Evolutionary conservation across 2,329 filamentous ascomycete genomes (phyloP).

Genomic region (Colletotrichum nymphaeae): DNA sequence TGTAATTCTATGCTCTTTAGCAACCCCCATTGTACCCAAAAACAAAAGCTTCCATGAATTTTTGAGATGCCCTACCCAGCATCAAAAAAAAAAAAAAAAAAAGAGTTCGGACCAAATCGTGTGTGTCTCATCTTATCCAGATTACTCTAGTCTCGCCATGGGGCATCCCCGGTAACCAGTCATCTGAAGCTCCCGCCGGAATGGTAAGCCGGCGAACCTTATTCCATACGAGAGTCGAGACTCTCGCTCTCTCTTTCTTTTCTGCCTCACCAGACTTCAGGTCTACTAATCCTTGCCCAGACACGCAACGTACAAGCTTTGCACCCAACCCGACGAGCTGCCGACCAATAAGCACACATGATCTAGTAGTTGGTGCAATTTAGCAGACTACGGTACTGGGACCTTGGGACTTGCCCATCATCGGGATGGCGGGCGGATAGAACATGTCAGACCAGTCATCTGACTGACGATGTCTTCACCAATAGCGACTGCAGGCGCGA

Average conservation of each 20-base stretch:
- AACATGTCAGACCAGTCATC: constrained; percentile 3
- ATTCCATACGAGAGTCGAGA: too few species aligned
- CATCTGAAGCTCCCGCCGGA: neutral
- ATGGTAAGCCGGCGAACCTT: neutral
- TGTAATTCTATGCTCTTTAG: too few species aligned
- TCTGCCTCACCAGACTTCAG: neutral
- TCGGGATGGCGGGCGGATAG: neutral
- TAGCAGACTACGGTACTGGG: neutral
- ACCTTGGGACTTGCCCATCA: neutral
- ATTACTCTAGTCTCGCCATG: neutral
- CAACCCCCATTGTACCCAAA: neutral
- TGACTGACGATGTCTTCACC: constrained; percentile 3
- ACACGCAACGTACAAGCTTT: neutral
- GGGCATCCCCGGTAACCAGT: neutral
- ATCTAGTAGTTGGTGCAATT: neutral
- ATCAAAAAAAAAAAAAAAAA: too few species aligned
- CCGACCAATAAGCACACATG: too few species aligned
- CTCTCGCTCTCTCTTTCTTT: neutral
- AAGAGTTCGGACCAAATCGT: neutral
- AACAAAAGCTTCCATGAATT: neutral
- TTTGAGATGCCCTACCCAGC: neutral
- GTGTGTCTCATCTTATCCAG: constrained; percentile 1
- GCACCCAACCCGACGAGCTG: neutral
- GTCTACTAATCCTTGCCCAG: neutral
- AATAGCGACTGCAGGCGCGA: neutral